These are phyloP conservation scores for Aureobasidium namibiae DNA, from an alignment of 2,329 filamentous ascomycete species.

Conservation along the genomic window DNA sequence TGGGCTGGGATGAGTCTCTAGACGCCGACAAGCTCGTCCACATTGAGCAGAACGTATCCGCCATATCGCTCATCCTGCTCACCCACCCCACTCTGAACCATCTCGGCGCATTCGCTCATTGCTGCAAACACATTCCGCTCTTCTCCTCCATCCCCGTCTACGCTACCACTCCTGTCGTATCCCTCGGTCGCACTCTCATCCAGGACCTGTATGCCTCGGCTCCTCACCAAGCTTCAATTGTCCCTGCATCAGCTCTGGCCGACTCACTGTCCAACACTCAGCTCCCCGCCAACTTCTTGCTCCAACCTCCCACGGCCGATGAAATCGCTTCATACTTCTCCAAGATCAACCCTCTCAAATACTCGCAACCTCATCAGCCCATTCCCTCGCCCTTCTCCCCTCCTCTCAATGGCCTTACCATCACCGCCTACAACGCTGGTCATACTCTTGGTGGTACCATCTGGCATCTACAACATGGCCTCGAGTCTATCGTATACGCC, in stretches of 20 bases:
- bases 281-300: constrained; percentile 43
- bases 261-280: constrained; percentile 51
- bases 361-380: constrained; percentile 91
- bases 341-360: constrained; percentile 84
- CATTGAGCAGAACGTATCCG: constrained; percentile 89
- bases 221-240: constrained; percentile 76
- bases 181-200: constrained; percentile 79
- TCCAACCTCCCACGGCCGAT: constrained; percentile 66
- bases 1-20: constrained; percentile 93
- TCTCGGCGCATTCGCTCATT: constrained; percentile 88
- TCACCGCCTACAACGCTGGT: constrained; percentile 94
- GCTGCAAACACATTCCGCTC: constrained; percentile 89
- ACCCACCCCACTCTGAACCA: constrained; percentile 90
- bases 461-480: constrained; percentile 95
- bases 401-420: constrained; percentile 79
- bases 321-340: constrained; percentile 92
- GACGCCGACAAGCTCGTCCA: constrained; percentile 73
- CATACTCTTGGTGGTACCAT: constrained; percentile 95
- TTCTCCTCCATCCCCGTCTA: constrained; percentile 92
- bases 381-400: constrained; percentile 80
- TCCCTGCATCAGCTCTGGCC: constrained; percentile 64
- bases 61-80: constrained; percentile 84
- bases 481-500: constrained; percentile 95
- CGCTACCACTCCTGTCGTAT: constrained; percentile 86
- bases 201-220: constrained; percentile 90